Conservation (phyloP, 2,329 filamentous ascomycete species). For the Capronia coronata region DNA sequence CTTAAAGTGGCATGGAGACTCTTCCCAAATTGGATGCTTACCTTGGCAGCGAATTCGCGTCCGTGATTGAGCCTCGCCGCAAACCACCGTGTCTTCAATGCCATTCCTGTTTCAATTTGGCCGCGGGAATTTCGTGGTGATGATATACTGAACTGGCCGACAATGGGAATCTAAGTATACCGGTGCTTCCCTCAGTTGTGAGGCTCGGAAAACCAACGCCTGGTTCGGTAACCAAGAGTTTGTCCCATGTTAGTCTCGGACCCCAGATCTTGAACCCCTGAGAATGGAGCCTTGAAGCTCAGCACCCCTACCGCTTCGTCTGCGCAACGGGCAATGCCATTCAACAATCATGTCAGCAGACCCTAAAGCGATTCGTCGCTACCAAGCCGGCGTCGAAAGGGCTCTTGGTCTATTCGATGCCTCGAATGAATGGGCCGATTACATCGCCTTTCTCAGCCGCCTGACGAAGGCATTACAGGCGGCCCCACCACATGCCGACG, state of each 20-base stretch:
- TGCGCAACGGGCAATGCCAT: not conserved
- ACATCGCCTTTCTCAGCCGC: slow-evolving; percentile 91
- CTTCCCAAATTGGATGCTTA: not conserved
- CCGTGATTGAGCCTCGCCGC: not conserved
- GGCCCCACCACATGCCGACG: slow-evolving; percentile 64
- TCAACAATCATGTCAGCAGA: slow-evolving; percentile 38
- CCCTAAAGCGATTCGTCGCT: slow-evolving; percentile 71
- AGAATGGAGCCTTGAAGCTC: not conserved
- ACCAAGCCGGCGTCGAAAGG: slow-evolving; percentile 80
- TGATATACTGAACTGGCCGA: too few species aligned
- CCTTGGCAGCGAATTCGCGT: not conserved
- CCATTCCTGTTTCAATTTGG: not conserved
- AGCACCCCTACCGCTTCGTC: not conserved
- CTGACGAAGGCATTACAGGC: slow-evolving; percentile 85
- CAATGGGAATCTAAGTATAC: too few species aligned
- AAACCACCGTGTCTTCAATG: not conserved
- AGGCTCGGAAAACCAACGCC: not conserved
- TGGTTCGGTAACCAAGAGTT: not conserved
- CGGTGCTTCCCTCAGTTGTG: not conserved
- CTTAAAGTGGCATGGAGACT: not conserved
- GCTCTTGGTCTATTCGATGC: slow-evolving; percentile 86
- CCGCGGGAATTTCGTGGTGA: too few species aligned
- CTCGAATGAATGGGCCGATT: slow-evolving; percentile 97
- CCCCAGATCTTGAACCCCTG: not conserved
- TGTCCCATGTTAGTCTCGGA: not conserved